Conservation (phyloP, 805 yeast species). For the Starmera quercuum region DNA sequence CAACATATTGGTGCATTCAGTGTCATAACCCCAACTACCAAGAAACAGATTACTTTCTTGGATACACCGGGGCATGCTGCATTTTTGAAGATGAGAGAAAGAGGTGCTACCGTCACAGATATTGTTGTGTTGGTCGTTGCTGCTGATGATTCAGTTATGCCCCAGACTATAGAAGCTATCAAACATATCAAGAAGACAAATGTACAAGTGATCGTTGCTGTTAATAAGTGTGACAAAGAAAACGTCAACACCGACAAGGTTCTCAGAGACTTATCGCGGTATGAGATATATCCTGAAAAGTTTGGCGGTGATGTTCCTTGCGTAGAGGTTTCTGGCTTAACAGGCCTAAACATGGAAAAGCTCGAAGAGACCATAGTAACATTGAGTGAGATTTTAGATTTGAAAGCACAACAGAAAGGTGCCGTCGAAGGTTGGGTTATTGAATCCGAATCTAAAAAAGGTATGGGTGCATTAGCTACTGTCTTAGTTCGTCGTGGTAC, state of each 20-base stretch:
- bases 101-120: conserved; percentile 94
- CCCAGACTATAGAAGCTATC: conserved; percentile 93
- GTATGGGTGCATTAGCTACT: conserved; percentile 82
- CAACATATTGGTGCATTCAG: conserved; percentile 98
- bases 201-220: conserved; percentile 83
- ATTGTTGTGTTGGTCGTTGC: conserved; percentile 90
- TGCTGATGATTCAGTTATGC: conserved; percentile 96
- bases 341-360: conserved; percentile 85
- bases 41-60: conserved; percentile 75
- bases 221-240: conserved; percentile 84
- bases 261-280: conserved; percentile 62
- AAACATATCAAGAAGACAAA: conserved; percentile 81
- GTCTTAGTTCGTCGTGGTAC: conserved; percentile 77
- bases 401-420: conserved; percentile 47
- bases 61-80: conserved; percentile 99
- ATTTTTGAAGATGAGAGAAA: conserved; percentile 88
- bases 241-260: conserved; percentile 72
- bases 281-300: conserved; percentile 82
- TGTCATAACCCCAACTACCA: conserved; percentile 67
- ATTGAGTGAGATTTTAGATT: conserved; percentile 74
- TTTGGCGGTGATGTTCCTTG: conserved; percentile 95
- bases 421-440: conserved; percentile 82
- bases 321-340: conserved; percentile 79
- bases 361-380: conserved; percentile 85
- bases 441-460: conserved; percentile 76